Evolutionary conservation across 768 basidiomycete species (phyloP).

Genomic region (Agaricus blazei): DNA sequence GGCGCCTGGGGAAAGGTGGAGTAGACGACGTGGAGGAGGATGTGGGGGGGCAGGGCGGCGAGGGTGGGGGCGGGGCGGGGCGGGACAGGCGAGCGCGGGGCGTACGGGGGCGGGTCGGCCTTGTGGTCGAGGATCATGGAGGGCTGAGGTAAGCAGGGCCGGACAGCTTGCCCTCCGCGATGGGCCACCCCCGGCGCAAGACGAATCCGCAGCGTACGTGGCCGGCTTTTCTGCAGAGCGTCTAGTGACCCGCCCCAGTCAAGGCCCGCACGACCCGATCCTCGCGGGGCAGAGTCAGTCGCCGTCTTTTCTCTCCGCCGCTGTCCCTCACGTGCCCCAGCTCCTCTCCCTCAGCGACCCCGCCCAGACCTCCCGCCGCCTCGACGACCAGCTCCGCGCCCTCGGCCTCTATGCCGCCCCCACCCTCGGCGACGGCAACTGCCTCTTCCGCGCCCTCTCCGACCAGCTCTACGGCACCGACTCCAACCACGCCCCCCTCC

Average conservation of each 20-base stretch:
- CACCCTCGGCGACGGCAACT: conserved; percentile 89
- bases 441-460: conserved; percentile 85
- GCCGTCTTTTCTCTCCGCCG: conserved; percentile 8
- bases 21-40: conserved; percentile 68
- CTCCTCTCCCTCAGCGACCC: conserved; percentile 47
- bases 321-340: conserved; percentile 16
- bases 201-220: conserved; percentile 23
- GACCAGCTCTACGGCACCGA: conserved; percentile 84
- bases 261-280: conserved; percentile 57
- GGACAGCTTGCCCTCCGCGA: background rate
- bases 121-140: conserved; percentile 37
- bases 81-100: conserved; percentile 20
- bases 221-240: conserved; percentile 12
- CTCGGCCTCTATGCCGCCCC: conserved; percentile 84
- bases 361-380: conserved; percentile 55
- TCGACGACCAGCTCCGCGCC: conserved; percentile 68
- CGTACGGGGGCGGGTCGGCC: conserved; percentile 23
- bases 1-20: conserved; percentile 49
- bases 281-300: conserved; percentile 32
- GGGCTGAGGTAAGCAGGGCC: background rate
- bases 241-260: conserved; percentile 28
- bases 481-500: conserved; percentile 59
- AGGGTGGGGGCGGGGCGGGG: conserved; percentile 15
- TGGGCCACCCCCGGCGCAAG: conserved; percentile 1
- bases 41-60: conserved; percentile 46